Evolutionary conservation across 345 rosid genomes (phyloP).

Genomic region (Mercurialis annua): DNA sequence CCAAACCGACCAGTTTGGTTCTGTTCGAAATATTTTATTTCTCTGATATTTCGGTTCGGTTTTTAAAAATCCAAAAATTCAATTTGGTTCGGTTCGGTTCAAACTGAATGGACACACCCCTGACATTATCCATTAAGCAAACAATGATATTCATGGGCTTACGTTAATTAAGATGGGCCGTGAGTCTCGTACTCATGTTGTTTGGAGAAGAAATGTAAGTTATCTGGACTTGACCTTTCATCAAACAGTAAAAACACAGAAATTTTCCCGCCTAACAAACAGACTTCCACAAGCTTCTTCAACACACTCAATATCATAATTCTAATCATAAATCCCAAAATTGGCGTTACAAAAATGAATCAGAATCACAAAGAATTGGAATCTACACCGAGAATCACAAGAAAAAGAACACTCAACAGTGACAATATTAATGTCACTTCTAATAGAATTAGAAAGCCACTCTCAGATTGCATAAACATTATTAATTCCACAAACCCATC

Average conservation of each 20-base stretch:
- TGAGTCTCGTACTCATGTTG: not conserved
- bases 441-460: slow-evolving; percentile 25
- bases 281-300: not conserved
- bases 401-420: not conserved
- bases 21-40: no score
- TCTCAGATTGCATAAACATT: slow-evolving; percentile 43
- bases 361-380: not conserved
- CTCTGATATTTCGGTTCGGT: no score
- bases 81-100: no score
- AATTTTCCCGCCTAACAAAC: slow-evolving; percentile 4
- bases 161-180: no score
- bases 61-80: no score
- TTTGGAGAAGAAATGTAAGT: not conserved
- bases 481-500: not conserved
- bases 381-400: no score
- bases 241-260: not conserved
- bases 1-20: no score
- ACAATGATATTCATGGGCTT: no score
- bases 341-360: not conserved
- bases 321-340: not conserved
- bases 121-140: not conserved
- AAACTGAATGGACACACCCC: not conserved
- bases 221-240: not conserved
- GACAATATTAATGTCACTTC: no score
- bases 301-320: not conserved